phyloP scores from a whole-genome alignment of 345 rosid genomes.

The Crucihimalaya himalaica region DNA sequence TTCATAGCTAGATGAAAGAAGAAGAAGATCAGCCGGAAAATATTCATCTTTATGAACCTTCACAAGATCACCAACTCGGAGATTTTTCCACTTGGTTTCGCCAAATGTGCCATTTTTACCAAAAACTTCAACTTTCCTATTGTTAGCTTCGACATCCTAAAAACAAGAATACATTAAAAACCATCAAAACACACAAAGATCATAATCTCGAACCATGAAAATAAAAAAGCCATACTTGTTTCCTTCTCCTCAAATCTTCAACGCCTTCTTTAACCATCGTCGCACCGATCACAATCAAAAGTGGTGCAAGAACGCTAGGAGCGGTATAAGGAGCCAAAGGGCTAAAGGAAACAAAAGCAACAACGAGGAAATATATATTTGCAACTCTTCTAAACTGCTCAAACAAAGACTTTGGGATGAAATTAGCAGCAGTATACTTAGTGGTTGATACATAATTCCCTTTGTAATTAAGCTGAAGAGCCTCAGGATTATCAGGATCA shows the following conservation, averaged over 20 bases:
- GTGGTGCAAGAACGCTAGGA: conserved; percentile 68
- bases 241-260: conserved; percentile 79
- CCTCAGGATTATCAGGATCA: conserved; percentile 69
- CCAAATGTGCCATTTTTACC: conserved; percentile 42
- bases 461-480: conserved; percentile 55
- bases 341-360: conserved; percentile 82
- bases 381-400: conserved; percentile 99
- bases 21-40: conserved; percentile 92
- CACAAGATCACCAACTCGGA: conserved; percentile 80
- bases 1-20: conserved; percentile 74
- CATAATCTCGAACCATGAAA: neutral
- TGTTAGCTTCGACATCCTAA: conserved; percentile 90
- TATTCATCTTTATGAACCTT: conserved; percentile 67
- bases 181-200: neutral
- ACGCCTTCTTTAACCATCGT: conserved; percentile 87
- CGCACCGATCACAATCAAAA: conserved; percentile 77
- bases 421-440: conserved; percentile 70
- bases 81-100: conserved; percentile 67
- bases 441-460: conserved; percentile 90
- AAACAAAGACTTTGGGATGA: conserved; percentile 92
- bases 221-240: conserved; percentile 55
- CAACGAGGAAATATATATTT: conserved; percentile 83
- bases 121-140: conserved; percentile 57
- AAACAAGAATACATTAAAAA: conserved; percentile 3
- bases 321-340: conserved; percentile 87